Base-by-base conservation (phyloP, 2,329 filamentous ascomycete genomes). In the Lasiodiplodia sp. region DNA sequence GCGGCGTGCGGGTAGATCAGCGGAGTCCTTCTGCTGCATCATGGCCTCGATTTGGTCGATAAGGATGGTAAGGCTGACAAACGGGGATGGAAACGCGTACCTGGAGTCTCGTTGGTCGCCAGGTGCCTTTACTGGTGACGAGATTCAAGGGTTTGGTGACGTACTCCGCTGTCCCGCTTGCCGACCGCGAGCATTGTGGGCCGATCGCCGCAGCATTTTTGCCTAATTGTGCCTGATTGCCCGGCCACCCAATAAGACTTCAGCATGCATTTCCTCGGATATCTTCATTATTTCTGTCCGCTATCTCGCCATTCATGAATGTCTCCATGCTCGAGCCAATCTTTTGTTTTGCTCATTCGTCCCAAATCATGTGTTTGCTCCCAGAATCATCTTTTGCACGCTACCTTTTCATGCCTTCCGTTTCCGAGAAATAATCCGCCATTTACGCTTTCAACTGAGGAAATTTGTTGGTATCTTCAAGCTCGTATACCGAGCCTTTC, bases 391-490 rank as follows among this genome's bases (percentile, higher is more conserved):
- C 16, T 49, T 55, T 51, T 52, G 34, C 52, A 34, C 34, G 31
- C 44, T 18, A 25, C 37, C 18, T 40, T 49, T 31, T 16, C 25
- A 25, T 49, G 38, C 12, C 25, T 49, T 49, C 25, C 25, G 21
- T 16, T 49, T n/a, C 38, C 40, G 11, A 28, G 11, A 37, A 34
- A 34, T 16, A 18, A 18, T 37, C 23, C 25, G 16, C 21, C 57
- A 31, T 49, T 49, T 28, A 28, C 57, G 38, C 40, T 12, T 49
- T 47, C 21, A 25, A 25, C 18, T 51, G 47, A n/a, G 28, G 58
- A 63, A 63, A 49, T 34, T 63, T 47, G 44, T 47, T 63, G 58
- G 58, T 63, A 63, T 63, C 40, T 63, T 63, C 23, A 28, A 51
- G 58, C 44, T 16, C 40, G 8, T 63, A 10, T 14, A 12, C 18